These are phyloP conservation scores for Pythium volutum DNA, from an alignment of 352 stramenopile genomes.

Conservation along the genomic window DNA sequence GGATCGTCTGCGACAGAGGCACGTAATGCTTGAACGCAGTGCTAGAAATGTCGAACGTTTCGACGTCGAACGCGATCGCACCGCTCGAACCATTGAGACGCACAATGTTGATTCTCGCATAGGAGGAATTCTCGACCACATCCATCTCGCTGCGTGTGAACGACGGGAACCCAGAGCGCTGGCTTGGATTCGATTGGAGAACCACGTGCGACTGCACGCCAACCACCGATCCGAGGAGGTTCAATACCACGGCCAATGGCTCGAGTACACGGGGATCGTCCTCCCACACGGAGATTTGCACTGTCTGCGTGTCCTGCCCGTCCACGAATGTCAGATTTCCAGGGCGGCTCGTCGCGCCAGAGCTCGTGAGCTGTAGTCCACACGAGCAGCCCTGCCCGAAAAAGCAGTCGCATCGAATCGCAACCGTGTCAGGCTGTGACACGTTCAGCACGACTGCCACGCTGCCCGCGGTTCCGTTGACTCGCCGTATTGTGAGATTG, in stretches of 20 bases:
- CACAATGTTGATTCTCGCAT: conserved; percentile 39
- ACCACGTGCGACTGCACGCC: conserved; percentile 25
- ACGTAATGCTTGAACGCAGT: conserved; percentile 38
- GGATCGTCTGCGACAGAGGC: conserved; percentile 20
- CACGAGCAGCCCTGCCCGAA: conserved; percentile 32
- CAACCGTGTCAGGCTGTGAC: conserved; percentile 26
- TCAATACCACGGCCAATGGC: conserved; percentile 20
- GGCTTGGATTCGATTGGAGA: conserved; percentile 29
- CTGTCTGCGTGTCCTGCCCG: conserved; percentile 33
- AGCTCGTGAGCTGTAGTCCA: conserved; percentile 27
- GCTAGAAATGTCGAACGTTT: conserved; percentile 47
- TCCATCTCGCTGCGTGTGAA: conserved; percentile 29
- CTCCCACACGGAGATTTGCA: conserved; percentile 39
- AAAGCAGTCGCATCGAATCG: conserved; percentile 31
- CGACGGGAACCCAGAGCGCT: conserved; percentile 28
- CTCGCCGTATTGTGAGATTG: conserved; percentile 30
- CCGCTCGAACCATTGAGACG: conserved; percentile 51
- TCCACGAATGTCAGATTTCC: conserved; percentile 40
- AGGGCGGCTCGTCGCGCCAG: conserved; percentile 8
- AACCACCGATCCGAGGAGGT: conserved; percentile 23
- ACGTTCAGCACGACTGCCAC: conserved; percentile 33
- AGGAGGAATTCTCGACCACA: conserved; percentile 36
- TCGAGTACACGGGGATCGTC: conserved; percentile 30
- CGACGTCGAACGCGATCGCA: conserved; percentile 31
- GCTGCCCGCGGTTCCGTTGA: conserved; percentile 31